phyloP scores from a whole-genome alignment of 148 eudicot species.

The Rhododendron molle region DNA sequence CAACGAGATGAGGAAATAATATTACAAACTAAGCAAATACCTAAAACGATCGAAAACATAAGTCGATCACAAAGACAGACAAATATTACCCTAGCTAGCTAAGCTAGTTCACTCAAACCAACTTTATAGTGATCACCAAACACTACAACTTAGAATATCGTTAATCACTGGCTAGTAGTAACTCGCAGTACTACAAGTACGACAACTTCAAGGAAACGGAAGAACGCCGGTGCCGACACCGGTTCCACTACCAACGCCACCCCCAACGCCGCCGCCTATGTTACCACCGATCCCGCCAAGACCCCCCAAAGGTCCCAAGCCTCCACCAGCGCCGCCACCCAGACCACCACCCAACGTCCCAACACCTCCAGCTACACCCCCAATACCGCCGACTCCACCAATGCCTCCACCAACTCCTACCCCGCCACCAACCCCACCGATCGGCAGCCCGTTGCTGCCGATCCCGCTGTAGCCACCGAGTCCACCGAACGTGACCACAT shows the following conservation, averaged over 20 bases:
- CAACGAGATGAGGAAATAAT: background rate
- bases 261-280: background rate
- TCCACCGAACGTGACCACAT: slow-evolving; percentile 29
- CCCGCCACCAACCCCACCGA: slow-evolving; percentile 23
- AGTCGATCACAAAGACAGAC: background rate
- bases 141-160: background rate
- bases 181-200: background rate
- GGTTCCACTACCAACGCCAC: background rate
- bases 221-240: background rate
- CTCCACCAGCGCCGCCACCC: background rate
- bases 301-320: background rate
- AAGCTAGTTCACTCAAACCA: background rate
- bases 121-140: too few species aligned
- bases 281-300: background rate
- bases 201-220: slow-evolving; percentile 8
- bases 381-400: background rate
- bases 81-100: background rate
- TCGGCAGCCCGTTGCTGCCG: slow-evolving; percentile 15
- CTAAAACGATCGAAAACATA: background rate
- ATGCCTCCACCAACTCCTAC: background rate
- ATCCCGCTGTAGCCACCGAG: slow-evolving; percentile 24
- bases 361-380: background rate
- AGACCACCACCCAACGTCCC: background rate
- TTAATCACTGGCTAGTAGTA: background rate
- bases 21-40: background rate